Base-by-base conservation (phyloP, 805 yeast species). In the Tetrapisispora arboricola region DNA sequence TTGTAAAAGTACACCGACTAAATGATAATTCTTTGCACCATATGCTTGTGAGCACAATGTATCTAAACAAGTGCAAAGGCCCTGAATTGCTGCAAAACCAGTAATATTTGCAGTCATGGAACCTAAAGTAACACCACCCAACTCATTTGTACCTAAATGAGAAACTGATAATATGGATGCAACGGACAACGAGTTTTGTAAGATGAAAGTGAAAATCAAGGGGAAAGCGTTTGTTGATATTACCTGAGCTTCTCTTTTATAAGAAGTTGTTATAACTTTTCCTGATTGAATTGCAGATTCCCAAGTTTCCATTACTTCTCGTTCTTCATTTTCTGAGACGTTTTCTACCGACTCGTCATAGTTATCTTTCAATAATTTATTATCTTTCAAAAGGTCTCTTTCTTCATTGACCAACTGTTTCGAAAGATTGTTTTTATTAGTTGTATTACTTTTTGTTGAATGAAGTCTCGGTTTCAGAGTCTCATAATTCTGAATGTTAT, bases 141-240 rank as follows among this genome's bases (percentile, higher is more conserved):
- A 65, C 49, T 80, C 86, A 19, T 71, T 68, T 28, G 76, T 72
- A 2, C 90, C 88, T 40, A 83, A 67, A 48, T 78, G 75, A 9
- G 90, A 87, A 24, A 81, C 88, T 3, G 83, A 76, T 55, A 83
- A 81, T 26, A 82, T 83, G 1, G 85, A 78, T 13, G 87, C 85
- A 38, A 83, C 79, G 3, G 85, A 78, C 36, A 82, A 65, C 0
- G 87, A 80, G 55, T 80, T 78, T 55, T 82, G 87, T 44, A 82
- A 60, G 21, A 82, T 55, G 49, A 82, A 82, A 0, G 90, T 81
- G 38, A 78, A 62, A 16, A 80, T 67, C 49, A 82, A 60, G 0
- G 90, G 90, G 24, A 76, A 54, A 0, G 85, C 76, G 63, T 63
- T 74, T 54, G 43, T 64, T 2, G 55, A 42, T 25, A 66, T 44